phyloP scores from a whole-genome alignment of 2,329 filamentous ascomycete genomes.

The Colletotrichum abscissum region DNA sequence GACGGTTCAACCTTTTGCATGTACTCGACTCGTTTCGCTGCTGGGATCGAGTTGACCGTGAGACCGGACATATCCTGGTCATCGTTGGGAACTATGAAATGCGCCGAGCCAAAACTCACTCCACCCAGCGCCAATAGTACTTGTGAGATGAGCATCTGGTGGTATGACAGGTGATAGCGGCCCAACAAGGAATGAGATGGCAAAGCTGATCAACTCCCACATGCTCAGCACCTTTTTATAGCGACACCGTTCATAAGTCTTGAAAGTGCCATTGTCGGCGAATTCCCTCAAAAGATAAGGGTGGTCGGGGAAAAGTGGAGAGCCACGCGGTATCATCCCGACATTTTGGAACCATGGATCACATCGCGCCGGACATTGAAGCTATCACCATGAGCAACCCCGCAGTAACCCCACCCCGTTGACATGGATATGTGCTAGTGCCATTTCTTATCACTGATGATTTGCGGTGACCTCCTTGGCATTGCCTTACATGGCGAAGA shows the following conservation, averaged over 20 bases:
- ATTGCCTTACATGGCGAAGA: background rate
- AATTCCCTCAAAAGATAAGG: conserved; percentile 3
- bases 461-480: background rate
- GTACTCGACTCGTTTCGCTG: conserved; percentile 20
- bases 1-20: conserved; percentile 14
- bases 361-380: background rate
- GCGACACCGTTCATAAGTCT: background rate
- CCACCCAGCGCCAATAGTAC: background rate
- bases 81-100: conserved; percentile 24
- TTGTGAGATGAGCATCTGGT: background rate
- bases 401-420: background rate
- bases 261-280: background rate
- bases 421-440: background rate
- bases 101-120: background rate
- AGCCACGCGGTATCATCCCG: background rate
- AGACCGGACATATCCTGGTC: conserved; percentile 30
- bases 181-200: background rate
- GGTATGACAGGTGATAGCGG: background rate
- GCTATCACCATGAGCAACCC: background rate
- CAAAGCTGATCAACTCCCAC: background rate
- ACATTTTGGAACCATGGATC: background rate
- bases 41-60: conserved; percentile 23
- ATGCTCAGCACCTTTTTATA: background rate
- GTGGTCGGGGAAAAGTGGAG: background rate
- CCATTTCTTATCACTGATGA: background rate